Evolutionary conservation across 805 yeast species (phyloP), one percentile per base, ranked within the genome.

Genomic region (Wickerhamiella dianesei): DNA sequence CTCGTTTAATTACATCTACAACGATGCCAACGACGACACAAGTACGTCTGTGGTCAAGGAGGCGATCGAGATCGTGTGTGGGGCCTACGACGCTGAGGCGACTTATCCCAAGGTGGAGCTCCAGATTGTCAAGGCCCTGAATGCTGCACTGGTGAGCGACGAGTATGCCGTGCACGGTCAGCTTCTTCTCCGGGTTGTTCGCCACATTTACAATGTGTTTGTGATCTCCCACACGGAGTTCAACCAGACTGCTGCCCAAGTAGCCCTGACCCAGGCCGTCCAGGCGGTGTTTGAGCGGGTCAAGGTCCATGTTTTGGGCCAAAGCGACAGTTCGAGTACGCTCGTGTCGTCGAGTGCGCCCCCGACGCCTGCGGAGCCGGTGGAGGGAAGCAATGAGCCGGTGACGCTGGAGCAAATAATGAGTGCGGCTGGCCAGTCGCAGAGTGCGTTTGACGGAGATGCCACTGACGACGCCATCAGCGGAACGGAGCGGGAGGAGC

Each of bases 231-330:
- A 82, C 50, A 78, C 82, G 17, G 77, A 89, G 2, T 70, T 82
- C 21, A 89, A 87, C 60, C 98, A 92, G 65, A 83, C 87, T 1
- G 79, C 88, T 50, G 97, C 98, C 0, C 97, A 94, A 67, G 97
- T 95, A 1, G 82, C 92, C 5, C 71, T 92, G 53, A 84, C 94
- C 2, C 99, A 92, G 65, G 82, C 89, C 57, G 85, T 92, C 19
- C 79, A 79, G 47, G 79, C 84, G 6, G 80, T 88, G 9, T 92
- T 86, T 66, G 94, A 83, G 51, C 76, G 92, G 52, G 76, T 77
- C 39, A 73, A 71, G 44, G 35, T 20, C 5, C 45, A 48, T 19
- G 48, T 47, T 19, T 37, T 44, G 19, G 5, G 36, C 21, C 20
- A 35, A 37, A 13, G 32, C 13, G n/a, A 13, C 43, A 21, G 14